Conservation (phyloP, 2,329 filamentous ascomycete species). For the Xylariomycetidae sp. region DNA sequence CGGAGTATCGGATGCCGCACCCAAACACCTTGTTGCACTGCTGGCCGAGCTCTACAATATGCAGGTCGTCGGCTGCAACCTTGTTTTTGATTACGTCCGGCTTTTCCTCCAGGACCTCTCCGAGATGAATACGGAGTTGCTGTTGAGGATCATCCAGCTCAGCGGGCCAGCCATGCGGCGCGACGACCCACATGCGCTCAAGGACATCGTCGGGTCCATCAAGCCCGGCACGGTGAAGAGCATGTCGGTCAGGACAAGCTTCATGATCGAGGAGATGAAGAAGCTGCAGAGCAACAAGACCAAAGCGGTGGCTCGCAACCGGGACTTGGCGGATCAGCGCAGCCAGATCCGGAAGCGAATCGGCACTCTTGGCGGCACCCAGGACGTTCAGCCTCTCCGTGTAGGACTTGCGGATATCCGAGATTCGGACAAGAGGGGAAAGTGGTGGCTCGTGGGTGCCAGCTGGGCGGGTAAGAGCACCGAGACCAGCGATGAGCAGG, state of each 20-base stretch:
- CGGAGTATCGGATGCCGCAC: slow-evolving; percentile 26
- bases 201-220: slow-evolving; percentile 78
- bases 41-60: slow-evolving; percentile 88
- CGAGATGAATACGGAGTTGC: slow-evolving; percentile 81
- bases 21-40: slow-evolving; percentile 64
- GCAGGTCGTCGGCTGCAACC: slow-evolving; percentile 72
- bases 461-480: slow-evolving; percentile 59
- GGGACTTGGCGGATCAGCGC: slow-evolving; percentile 72
- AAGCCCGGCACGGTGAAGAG: slow-evolving; percentile 66
- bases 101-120: slow-evolving; percentile 68
- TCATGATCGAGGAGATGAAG: slow-evolving; percentile 96
- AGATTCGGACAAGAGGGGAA: slow-evolving; percentile 78
- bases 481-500: slow-evolving; percentile 32
- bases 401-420: slow-evolving; percentile 78
- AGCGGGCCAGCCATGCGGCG: slow-evolving; percentile 77
- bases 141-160: slow-evolving; percentile 77
- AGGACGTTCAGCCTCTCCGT: slow-evolving; percentile 65
- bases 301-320: slow-evolving; percentile 67
- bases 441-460: slow-evolving; percentile 99
- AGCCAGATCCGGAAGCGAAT: slow-evolving; percentile 85
- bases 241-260: slow-evolving; percentile 82
- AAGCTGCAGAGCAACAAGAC: slow-evolving; percentile 91
- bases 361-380: slow-evolving; percentile 61
- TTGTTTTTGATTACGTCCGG: slow-evolving; percentile 88
- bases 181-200: slow-evolving; percentile 82